Evolutionary conservation across 2,329 filamentous ascomycete genomes (phyloP).

Genomic region (Trichoderma citrinoviride): DNA sequence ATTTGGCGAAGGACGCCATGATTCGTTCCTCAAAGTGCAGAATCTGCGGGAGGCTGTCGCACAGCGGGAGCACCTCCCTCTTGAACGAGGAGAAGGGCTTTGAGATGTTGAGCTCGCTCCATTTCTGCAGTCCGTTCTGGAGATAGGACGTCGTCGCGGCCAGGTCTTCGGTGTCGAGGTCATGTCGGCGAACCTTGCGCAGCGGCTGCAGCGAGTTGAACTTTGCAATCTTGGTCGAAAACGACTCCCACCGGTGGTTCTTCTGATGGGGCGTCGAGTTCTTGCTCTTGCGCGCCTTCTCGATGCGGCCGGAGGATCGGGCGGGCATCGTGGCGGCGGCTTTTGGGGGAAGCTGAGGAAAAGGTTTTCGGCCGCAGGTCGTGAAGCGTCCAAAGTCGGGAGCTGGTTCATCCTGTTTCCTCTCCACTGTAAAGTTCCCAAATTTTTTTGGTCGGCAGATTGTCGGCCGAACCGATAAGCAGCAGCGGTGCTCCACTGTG

Average conservation of each 20-base stretch:
- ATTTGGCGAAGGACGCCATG: conserved; percentile 70
- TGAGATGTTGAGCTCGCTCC: conserved; percentile 88
- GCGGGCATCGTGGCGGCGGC: conserved; percentile 54
- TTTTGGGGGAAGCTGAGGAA: conserved; percentile 25
- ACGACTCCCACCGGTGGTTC: conserved; percentile 87
- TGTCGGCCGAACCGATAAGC: conserved; percentile 39
- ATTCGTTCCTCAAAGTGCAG: conserved; percentile 87
- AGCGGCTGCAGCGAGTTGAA: conserved; percentile 88
- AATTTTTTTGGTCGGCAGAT: conserved; percentile 37
- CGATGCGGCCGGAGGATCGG: conserved; percentile 63
- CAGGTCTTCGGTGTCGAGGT: conserved; percentile 75
- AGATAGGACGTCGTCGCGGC: conserved; percentile 83
- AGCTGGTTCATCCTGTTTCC: conserved; percentile 24
- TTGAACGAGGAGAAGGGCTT: conserved; percentile 76
- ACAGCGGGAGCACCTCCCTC: conserved; percentile 70
- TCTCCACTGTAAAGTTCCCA: conserved; percentile 33
- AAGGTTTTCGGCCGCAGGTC: conserved; percentile 27
- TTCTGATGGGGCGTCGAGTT: conserved; percentile 71
- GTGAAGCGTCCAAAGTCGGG: conserved; percentile 24
- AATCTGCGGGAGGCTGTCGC: conserved; percentile 88
- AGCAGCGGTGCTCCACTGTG: conserved; percentile 19
- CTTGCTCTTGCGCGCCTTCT: conserved; percentile 68
- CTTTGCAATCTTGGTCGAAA: conserved; percentile 84
- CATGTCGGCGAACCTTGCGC: conserved; percentile 80
- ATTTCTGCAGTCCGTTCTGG: conserved; percentile 76